phyloP scores from a whole-genome alignment of 1,284 basidiomycete species.

The Athelia psychrophila region DNA sequence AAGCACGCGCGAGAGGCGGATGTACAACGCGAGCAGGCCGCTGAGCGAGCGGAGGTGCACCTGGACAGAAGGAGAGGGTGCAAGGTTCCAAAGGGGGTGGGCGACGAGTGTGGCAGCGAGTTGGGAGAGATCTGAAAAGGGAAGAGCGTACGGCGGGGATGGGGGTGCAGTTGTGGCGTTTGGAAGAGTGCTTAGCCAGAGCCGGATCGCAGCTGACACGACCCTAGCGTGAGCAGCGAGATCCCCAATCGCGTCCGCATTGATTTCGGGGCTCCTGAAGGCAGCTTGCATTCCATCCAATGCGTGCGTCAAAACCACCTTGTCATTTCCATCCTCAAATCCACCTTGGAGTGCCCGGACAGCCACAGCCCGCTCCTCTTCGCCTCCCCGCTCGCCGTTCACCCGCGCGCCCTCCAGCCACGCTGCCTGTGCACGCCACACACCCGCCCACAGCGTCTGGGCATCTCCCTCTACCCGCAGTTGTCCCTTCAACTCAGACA shows the following conservation, averaged over 20 bases:
- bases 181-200: constrained; percentile 62
- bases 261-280: constrained; percentile 13
- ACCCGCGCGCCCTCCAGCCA: constrained; percentile 76
- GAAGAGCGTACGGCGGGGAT: constrained; percentile 52
- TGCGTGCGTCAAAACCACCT: constrained; percentile 31
- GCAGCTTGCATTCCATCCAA: constrained; percentile 30
- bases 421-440: constrained; percentile 58
- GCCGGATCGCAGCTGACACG: constrained; percentile 49
- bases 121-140: constrained; percentile 50
- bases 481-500: constrained; percentile 35
- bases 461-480: constrained; percentile 16
- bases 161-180: constrained; percentile 31
- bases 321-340: constrained; percentile 41
- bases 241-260: constrained; percentile 15
- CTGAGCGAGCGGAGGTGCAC: constrained; percentile 51
- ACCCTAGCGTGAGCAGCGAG: constrained; percentile 32
- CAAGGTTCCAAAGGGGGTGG: constrained; percentile 46
- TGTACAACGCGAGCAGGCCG: constrained; percentile 48
- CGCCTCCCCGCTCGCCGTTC: constrained; percentile 68
- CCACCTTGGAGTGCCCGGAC: constrained; percentile 31
- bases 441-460: constrained; percentile 35
- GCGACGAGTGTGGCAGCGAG: constrained; percentile 46
- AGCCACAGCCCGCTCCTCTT: constrained; percentile 49
- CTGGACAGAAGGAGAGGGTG: constrained; percentile 24
- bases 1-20: constrained; percentile 51